phyloP scores from a whole-genome alignment of 345 rosid species.

The Moricandia arvensis region DNA sequence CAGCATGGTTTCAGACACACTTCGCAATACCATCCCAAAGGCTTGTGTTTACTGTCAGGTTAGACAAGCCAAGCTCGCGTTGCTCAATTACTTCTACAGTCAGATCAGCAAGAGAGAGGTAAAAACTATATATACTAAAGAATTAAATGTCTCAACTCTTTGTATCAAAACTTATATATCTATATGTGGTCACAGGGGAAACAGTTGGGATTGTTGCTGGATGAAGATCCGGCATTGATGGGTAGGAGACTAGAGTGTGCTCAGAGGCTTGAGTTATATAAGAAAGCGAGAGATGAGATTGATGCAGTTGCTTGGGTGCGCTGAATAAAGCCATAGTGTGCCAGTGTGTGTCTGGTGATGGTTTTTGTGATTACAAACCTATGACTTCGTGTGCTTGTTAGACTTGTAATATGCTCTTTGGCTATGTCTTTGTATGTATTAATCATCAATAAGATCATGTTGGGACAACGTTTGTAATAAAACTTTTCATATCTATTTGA shows the following conservation, averaged over 20 bases:
- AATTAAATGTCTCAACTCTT: background rate
- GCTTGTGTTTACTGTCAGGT: conserved; percentile 82
- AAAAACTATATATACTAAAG: background rate
- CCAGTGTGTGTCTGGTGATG: background rate
- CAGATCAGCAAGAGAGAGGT: conserved; percentile 77
- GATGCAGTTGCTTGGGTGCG: conserved; percentile 58
- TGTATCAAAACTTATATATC: background rate
- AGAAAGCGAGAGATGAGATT: conserved; percentile 69
- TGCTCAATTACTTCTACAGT: conserved; percentile 66
- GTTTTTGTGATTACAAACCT: background rate
- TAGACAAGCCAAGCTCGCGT: conserved; percentile 68
- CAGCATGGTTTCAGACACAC: conserved; percentile 74
- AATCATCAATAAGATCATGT: background rate
- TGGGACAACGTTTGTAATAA: background rate
- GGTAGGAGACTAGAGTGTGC: conserved; percentile 63
- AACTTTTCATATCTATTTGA: background rate
- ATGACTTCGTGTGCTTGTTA: background rate
- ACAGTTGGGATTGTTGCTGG: conserved; percentile 56
- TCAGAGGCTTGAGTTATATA: conserved; percentile 68
- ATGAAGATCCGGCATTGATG: conserved; percentile 79
- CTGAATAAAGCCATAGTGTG: conserved; percentile 9
- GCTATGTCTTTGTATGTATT: background rate
- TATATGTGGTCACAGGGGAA: conserved; percentile 39
- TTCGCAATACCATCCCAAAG: conserved; percentile 66
- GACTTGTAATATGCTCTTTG: conserved; percentile 4